Percentiles rank a stretch among this genome's conserved stretches.
phyloP scores from a whole-genome alignment of 371 early-diverging fungal genomes.

The Coemansia sp. region DNA sequence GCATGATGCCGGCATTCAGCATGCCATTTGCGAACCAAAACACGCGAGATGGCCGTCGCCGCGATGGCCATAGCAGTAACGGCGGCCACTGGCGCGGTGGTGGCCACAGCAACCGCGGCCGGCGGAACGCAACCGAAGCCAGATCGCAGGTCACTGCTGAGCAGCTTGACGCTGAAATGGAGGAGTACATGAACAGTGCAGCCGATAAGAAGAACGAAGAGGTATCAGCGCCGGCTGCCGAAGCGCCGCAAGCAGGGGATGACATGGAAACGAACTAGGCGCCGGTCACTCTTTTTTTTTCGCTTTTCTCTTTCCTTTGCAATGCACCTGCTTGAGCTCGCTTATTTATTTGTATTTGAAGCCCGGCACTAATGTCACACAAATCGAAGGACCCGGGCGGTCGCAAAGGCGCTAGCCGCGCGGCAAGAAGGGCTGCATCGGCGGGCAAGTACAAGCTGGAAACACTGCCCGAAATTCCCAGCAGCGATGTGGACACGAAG shows the following conservation, averaged over 20 bases:
- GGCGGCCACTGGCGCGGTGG: conserved; percentile 10
- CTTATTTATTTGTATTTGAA: neutral
- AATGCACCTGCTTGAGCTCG: no score
- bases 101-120: conserved; percentile 3
- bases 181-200: conserved; percentile 35
- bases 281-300: no score
- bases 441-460: conserved; percentile 19
- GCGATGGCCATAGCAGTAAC: neutral
- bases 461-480: conserved; percentile 37
- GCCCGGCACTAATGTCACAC: conserved; percentile 9
- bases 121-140: neutral
- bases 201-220: neutral
- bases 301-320: no score
- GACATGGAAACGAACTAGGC: conserved; percentile 1
- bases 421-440: neutral
- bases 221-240: neutral
- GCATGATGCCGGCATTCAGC: neutral
- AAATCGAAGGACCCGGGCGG: conserved; percentile 6
- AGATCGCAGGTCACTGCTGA: conserved; percentile 21
- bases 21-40: neutral
- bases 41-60: neutral
- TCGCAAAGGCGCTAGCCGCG: conserved; percentile 2
- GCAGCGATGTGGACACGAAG: conserved; percentile 3
- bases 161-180: conserved; percentile 47
- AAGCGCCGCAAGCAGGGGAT: neutral